Conservation (phyloP, 2,329 filamentous ascomycete species). For the Colletotrichum caudatum region DNA sequence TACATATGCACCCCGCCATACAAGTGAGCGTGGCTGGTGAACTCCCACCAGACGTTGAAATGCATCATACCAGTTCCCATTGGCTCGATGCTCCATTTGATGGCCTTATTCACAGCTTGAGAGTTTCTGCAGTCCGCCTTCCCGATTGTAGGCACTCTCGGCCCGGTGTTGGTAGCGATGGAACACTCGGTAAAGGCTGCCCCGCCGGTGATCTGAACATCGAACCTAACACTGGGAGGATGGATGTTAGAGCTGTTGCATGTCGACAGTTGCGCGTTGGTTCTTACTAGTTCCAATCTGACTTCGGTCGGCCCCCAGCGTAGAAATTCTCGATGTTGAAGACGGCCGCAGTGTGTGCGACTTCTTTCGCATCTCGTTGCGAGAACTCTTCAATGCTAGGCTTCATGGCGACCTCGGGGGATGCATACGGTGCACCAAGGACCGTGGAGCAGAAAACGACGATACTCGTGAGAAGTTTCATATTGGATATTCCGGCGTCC, state of each 20-base stretch:
- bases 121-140: conserved; percentile 21
- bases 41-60: conserved; percentile 38
- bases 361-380: neutral
- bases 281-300: conserved; percentile 34
- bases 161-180: conserved; percentile 22
- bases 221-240: conserved; percentile 16
- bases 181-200: conserved; percentile 36
- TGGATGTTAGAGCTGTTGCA: neutral
- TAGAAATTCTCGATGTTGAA: conserved; percentile 31
- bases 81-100: conserved; percentile 35
- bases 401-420: neutral
- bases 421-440: conserved; percentile 2
- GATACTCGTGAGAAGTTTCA: conserved; percentile 12
- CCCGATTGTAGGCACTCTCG: conserved; percentile 30
- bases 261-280: neutral
- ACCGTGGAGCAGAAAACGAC: conserved; percentile 2
- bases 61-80: conserved; percentile 36
- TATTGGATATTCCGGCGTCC: neutral
- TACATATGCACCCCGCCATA: conserved; percentile 21
- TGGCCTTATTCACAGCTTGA: neutral
- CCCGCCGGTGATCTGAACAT: conserved; percentile 22
- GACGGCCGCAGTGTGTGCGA: neutral
- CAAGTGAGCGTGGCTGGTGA: conserved; percentile 29
- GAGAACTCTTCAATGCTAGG: neutral
- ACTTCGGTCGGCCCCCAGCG: conserved; percentile 18